Evolutionary conservation across 768 basidiomycete species (phyloP), one percentile per base, ranked within the genome.

Genomic region (Leccinum sublutescens): DNA sequence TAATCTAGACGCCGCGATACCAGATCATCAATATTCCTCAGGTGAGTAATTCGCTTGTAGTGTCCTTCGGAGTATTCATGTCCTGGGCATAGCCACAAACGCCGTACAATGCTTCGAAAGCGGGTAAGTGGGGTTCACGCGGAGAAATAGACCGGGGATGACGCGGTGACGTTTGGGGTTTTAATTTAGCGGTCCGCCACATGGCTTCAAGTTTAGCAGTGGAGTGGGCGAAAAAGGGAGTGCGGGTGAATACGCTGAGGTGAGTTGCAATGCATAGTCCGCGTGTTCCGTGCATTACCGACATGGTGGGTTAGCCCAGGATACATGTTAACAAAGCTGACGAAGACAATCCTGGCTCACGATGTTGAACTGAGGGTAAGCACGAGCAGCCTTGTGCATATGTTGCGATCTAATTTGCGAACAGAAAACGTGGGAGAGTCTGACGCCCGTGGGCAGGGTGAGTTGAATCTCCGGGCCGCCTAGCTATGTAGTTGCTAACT

Each of bases 21-120:
- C 67, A 94, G 89, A 85, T 95, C 62, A 81, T 95, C 71, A 95
- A 95, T 72, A 82, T 91, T 56, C 95, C 95, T 47, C 95, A 93
- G 80, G 87, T 88, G 60, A 71, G 67, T 59, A 12, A 21, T 57
- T 19, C 15, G 15, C 9, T 21, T 15, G 25, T 57, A 5, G 17
- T 8, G n/a, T n/a, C n/a, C 12, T n/a, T 45, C 43, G 10, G 5
- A 34, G 31, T 38, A 17, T 45, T 57, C 38, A 57, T 49, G 0
- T 5, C n/a, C 2, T 55, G 36, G 31, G 48, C 58, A 58, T 71
- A 93, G 84, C 84, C 83, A 45, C 96, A 98, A 80, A 91, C 92
- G 4, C 94, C 95, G 0, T 98, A 98, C 74, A 98, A 98, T 74
- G 91, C 92, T 9, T 95, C 94, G 19, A 98, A 95, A 78, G 93